Evolutionary conservation across 352 stramenopile species (phyloP), one percentile per base, ranked within the genome.

Genomic region (Phytophthora megakarya): DNA sequence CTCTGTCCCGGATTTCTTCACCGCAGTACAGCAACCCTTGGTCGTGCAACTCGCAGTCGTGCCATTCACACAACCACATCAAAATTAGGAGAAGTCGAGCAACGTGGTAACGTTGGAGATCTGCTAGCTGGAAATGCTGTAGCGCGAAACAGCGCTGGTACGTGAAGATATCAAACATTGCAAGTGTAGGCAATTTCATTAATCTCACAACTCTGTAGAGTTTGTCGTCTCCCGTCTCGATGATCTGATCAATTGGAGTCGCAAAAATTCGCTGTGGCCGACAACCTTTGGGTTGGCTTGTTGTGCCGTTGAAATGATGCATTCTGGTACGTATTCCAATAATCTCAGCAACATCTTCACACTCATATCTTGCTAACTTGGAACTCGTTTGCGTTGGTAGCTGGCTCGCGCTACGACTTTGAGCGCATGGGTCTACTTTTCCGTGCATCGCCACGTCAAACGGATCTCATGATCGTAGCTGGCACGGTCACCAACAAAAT

Each of bases 401-500:
- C 65, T 32, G 73, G 53, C 5, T 73, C 81, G 11, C 90, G 96
- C 32, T 99, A 99, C 71, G 96, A 99, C 76, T 96, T 98, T 65
- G 97, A 99, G 71, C 90, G 97, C 39, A 96, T 99, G 63, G 97
- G 97, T 25, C 98, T 99, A 90, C 88, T 99, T 8, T 99, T 98
- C 62, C 95, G 97, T 63, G 97, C 95, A 1, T 91, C 80, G 47
- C 89, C 89, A 0, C 88, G 93, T 53, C 91, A 98, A 71, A 95
- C 91, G 3, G 97, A 99, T 78, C 92, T 99, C 18, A 99, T 99
- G 97, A 98, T 99, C 78, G 96, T 99, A 18, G 96, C 97, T 7
- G 97, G 97, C 6, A 99, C 97, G 8, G 75, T 99, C 23, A 99
- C 96, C 54, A 99, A 99, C 86, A 99, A 99, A 78, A 99, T 99